These are phyloP conservation scores for Gnomoniopsis smithogilvyi DNA, from an alignment of 2,329 filamentous ascomycete species.

Conservation along the genomic window DNA sequence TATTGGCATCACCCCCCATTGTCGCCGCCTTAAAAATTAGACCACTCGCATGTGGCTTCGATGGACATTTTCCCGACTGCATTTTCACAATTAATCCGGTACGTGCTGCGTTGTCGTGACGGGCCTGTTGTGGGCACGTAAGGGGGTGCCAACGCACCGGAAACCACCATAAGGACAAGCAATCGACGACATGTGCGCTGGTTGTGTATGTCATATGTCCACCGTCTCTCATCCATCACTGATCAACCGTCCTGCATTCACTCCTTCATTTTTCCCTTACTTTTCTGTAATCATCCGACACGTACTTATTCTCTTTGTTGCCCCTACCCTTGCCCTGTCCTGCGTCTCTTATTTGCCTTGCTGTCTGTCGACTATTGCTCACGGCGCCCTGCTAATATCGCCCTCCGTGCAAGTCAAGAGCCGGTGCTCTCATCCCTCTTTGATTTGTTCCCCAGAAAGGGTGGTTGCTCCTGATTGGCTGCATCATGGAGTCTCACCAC, in stretches of 20 bases:
- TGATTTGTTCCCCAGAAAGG: conserved; percentile 2
- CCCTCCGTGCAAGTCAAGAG: not conserved
- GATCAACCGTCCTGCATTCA: no score
- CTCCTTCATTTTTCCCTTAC: no score
- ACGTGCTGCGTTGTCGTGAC: not conserved
- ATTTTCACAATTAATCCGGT: conserved; percentile 11
- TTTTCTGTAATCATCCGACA: no score
- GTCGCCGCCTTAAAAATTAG: conserved; percentile 1
- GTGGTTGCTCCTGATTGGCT: conserved; percentile 17
- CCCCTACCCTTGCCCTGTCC: not conserved
- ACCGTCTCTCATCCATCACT: no score
- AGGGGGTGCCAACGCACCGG: no score
- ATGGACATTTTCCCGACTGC: not conserved
- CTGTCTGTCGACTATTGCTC: not conserved
- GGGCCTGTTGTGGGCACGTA: not conserved
- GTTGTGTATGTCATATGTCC: not conserved
- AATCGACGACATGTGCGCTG: not conserved
- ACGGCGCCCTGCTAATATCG: not conserved
- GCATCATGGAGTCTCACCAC: conserved; percentile 18
- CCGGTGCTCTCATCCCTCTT: not conserved
- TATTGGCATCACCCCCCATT: conserved; percentile 14
- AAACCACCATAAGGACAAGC: no score
- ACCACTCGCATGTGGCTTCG: not conserved
- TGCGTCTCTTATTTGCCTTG: not conserved
- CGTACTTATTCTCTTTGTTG: not conserved